Conservation (phyloP, 768 basidiomycete genomes). For the Mycena rebaudengoi region DNA sequence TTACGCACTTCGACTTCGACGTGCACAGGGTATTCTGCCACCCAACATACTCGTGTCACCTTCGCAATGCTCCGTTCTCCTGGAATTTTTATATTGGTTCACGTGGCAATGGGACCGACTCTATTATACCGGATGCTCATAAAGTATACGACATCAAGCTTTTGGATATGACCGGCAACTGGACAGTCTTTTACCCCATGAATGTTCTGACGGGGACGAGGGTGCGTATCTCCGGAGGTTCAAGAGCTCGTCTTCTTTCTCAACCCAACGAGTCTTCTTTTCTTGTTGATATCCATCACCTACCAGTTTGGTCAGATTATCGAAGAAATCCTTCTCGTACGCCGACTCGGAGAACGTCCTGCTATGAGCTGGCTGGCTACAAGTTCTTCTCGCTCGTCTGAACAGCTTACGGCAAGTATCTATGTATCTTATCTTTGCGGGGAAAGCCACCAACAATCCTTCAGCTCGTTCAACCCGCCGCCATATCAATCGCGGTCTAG, state of each 20-base stretch:
- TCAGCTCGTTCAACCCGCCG: too few species aligned
- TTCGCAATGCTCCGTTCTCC: background rate
- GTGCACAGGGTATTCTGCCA: background rate
- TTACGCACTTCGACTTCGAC: conserved; percentile 1
- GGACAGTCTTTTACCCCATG: background rate
- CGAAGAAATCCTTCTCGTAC: too few species aligned
- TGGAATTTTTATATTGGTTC: conserved; percentile 3
- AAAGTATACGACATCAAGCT: background rate
- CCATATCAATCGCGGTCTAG: too few species aligned
- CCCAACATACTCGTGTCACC: background rate
- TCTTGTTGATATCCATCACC: background rate
- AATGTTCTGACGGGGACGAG: conserved; percentile 1
- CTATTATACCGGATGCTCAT: background rate
- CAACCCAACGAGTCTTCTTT: background rate
- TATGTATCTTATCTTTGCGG: too few species aligned
- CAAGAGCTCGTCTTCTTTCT: background rate
- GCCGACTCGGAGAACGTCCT: too few species aligned
- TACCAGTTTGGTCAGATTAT: background rate
- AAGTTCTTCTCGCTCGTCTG: too few species aligned
- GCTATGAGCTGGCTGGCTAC: too few species aligned
- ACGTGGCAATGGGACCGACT: background rate
- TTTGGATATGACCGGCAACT: background rate
- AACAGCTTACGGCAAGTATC: too few species aligned
- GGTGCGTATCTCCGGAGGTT: background rate
- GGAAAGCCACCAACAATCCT: too few species aligned